Base-by-base conservation (phyloP, 805 yeast species). In the Zygoascus biomembranicola region DNA sequence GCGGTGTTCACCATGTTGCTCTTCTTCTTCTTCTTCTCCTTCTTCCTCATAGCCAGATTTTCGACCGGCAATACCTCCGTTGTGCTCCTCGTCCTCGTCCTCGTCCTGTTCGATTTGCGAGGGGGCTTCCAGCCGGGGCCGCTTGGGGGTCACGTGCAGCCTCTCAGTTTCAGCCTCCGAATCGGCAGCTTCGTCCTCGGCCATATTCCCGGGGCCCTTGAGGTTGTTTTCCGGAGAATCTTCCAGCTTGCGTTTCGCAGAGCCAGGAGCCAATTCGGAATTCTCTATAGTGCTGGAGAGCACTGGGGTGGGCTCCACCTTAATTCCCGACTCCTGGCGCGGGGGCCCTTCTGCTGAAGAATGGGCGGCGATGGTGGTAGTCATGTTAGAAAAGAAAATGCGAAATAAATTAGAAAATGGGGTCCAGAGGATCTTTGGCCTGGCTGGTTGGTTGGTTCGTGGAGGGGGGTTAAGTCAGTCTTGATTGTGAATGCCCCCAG, bases 101-200 rank as follows among this genome's bases (percentile, higher is more conserved):
- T 43, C 58, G 20, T 44, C 57, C 48, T 37, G 54, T 42, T 41
- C 56, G 49, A 54, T 59, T 46, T 55, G 43, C 47, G 50, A 41
- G 52, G 55, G 51, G 13, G 39, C 16, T 52, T 57, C 47, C 56
- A 18, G 20, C 51, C 59, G 50, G 55, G 61, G n/a, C 50, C 60
- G 39, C 35, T 52, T 32, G 20, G 43, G 46, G 48, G 39, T 45
- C 75, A 61, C 53, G 43, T 81, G 92, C 87, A 89, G 81, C 61
- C 80, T 84, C 64, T 90, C 97, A 0, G 97, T 90, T 66, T 90
- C 97, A 16, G 94, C 96, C 68, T 90, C 97, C 14, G 94, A 84
- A 59, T 82, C 77, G 20, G 47, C 57, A 35, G 16, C 16, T 14
- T 56, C 43, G 42, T 58, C 59, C n/a, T 48, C 51, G 8, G 18